Evolutionary conservation across 306 rosid genomes (phyloP).

Genomic region (Acacia confusa): DNA sequence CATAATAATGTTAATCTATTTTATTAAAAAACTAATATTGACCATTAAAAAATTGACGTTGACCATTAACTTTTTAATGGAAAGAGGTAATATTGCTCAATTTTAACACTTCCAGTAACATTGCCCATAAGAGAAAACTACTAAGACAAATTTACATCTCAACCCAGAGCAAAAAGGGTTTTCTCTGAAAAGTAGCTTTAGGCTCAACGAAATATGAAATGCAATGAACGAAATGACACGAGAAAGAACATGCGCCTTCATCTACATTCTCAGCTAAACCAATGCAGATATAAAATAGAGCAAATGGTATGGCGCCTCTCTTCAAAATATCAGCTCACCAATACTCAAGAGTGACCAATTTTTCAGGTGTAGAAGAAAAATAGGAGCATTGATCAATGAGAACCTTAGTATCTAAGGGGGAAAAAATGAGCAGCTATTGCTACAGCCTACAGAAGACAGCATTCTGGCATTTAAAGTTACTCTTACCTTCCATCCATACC

Average conservation of each 20-base stretch:
- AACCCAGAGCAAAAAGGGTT: background rate
- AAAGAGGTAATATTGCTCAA: no score
- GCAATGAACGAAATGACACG: background rate
- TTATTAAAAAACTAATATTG: no score
- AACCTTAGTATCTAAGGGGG: background rate
- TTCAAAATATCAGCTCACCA: background rate
- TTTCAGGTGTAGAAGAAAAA: background rate
- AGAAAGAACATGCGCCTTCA: background rate
- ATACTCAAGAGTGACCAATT: background rate
- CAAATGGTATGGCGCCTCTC: background rate
- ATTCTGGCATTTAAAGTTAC: background rate
- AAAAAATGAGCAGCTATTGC: background rate
- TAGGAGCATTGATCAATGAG: background rate
- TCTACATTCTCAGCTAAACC: background rate
- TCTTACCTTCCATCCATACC: conserved; percentile 81
- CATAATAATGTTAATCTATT: no score
- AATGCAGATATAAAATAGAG: background rate
- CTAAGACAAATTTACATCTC: no score
- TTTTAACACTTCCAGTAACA: no score
- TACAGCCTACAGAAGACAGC: background rate
- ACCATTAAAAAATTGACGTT: no score
- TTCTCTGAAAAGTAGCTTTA: background rate
- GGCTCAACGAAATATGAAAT: background rate
- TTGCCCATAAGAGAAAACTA: no score
- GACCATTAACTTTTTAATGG: no score